Percentiles rank a stretch among this genome's conserved stretches.
Evolutionary conservation across 1,284 basidiomycete genomes (phyloP).

Genomic region (Coniferiporia sulphurascens): DNA sequence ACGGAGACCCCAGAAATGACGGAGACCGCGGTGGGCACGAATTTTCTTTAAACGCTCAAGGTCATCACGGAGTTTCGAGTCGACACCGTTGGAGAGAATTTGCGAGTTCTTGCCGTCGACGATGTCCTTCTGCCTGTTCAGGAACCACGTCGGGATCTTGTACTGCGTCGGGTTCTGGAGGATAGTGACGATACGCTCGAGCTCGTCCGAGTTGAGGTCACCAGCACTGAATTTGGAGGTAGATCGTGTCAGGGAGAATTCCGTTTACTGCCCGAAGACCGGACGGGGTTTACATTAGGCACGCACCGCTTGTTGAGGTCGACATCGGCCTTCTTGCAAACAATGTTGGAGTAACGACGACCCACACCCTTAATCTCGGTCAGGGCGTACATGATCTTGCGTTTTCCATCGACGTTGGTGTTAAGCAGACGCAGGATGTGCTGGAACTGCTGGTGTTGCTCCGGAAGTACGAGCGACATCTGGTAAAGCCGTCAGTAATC

Average conservation of each 20-base stretch:
- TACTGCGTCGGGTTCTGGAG: conserved; percentile 99
- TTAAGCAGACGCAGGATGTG: conserved; percentile 98
- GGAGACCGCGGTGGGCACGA: conserved; percentile 94
- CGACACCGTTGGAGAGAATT: conserved; percentile 95
- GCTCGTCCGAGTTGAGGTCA: conserved; percentile 94
- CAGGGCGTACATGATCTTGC: conserved; percentile 97
- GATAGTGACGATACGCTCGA: conserved; percentile 98
- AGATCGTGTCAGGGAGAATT: no score
- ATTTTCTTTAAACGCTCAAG: conserved; percentile 99
- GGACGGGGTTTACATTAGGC: not conserved
- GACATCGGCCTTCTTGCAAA: conserved; percentile 99
- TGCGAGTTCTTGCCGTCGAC: conserved; percentile 97
- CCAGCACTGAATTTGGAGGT: conserved; percentile 57
- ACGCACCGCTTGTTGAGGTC: conserved; percentile 97
- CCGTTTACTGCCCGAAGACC: no score
- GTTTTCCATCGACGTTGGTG: conserved; percentile 99
- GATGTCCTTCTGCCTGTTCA: conserved; percentile 99
- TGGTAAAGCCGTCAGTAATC: not conserved
- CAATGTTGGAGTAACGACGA: conserved; percentile 96
- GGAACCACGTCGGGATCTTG: conserved; percentile 99
- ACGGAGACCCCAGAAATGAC: conserved; percentile 96
- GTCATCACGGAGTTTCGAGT: conserved; percentile 98
- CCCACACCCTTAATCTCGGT: conserved; percentile 99
- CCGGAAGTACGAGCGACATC: conserved; percentile 93
- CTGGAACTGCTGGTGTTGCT: conserved; percentile 91